Conservation (phyloP, 805 yeast species). For the Suhomyces sp. region DNA sequence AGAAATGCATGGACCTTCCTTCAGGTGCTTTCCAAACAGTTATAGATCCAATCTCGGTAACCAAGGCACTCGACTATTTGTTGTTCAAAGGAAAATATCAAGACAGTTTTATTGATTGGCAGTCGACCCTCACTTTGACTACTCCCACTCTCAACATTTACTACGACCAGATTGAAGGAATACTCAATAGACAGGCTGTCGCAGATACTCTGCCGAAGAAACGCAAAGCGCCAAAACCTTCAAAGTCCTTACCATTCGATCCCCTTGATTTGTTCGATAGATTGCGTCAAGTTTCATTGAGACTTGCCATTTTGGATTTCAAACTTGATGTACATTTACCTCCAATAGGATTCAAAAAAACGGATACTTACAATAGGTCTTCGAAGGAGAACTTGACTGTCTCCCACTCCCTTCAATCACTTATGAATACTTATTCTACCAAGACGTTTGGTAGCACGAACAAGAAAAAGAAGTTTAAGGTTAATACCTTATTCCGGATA, state of each 20-base stretch:
- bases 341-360: constrained; percentile 15
- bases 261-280: constrained; percentile 6
- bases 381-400: constrained; percentile 28
- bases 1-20: constrained; percentile 36
- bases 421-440: constrained; percentile 29
- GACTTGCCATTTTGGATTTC: constrained; percentile 32
- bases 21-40: constrained; percentile 28
- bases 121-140: constrained; percentile 26
- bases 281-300: constrained; percentile 20
- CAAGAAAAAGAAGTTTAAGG: constrained; percentile 9
- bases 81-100: constrained; percentile 1
- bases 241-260: constrained; percentile 3
- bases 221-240: background rate
- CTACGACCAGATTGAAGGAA: constrained; percentile 36
- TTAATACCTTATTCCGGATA: constrained; percentile 29
- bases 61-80: constrained; percentile 19
- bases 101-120: constrained; percentile 14
- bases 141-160: constrained; percentile 37
- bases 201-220: too few relatives aligned
- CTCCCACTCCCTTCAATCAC: constrained; percentile 20
- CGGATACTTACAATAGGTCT: constrained; percentile 15
- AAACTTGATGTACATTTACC: constrained; percentile 32
- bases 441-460: constrained; percentile 17
- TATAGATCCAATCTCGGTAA: constrained; percentile 22
- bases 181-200: constrained; percentile 6